Conservation (phyloP, 768 basidiomycete species). For the Agaricus sinodeliciosus region DNA sequence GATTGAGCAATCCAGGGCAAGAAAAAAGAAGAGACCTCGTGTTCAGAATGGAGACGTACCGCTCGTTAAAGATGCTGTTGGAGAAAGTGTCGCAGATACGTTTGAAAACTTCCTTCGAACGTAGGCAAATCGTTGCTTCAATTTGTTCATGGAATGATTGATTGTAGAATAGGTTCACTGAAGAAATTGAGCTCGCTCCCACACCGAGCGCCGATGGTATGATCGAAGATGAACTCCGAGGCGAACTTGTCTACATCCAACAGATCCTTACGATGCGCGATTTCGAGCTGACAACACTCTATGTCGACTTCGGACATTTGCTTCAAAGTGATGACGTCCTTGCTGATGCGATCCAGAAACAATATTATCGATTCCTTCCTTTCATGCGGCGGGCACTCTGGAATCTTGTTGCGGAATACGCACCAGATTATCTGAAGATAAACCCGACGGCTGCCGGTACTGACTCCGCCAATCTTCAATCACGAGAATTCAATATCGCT, state of each 20-base stretch:
- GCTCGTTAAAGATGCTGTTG: conserved; percentile 88
- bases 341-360: conserved; percentile 86
- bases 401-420: conserved; percentile 83
- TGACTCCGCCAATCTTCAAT: conserved; percentile 82
- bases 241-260: conserved; percentile 77
- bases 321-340: conserved; percentile 88
- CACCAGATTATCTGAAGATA: conserved; percentile 92
- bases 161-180: conserved; percentile 61
- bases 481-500: conserved; percentile 91
- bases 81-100: conserved; percentile 89
- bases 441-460: conserved; percentile 85
- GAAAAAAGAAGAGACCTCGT: conserved; percentile 37
- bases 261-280: conserved; percentile 95
- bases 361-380: conserved; percentile 96
- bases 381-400: conserved; percentile 89
- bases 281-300: conserved; percentile 91
- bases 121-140: conserved; percentile 39
- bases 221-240: conserved; percentile 45
- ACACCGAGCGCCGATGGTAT: conserved; percentile 76
- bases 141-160: background rate
- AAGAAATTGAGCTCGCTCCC: conserved; percentile 68
- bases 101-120: conserved; percentile 90
- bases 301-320: conserved; percentile 91
- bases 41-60: conserved; percentile 67
- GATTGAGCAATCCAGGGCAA: conserved; percentile 19